Percentiles rank a stretch among this genome's conserved stretches.
phyloP scores from a whole-genome alignment of 306 rosid genomes.

The cucumber (Cucumis sativus) region Cucumber_9930_V3 NC_026659.2:7235001-7235500 shows the following conservation, averaged over 20 bases:
- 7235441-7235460: conserved; percentile 16
- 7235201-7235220: not conserved
- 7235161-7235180: not conserved
- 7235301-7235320: not conserved
- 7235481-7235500: conserved; percentile 12
- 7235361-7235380: conserved; percentile 7
- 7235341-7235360: conserved; percentile 36
- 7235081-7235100: not conserved
- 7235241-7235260: not conserved
- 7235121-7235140: not conserved
- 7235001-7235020: not conserved
- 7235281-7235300: not conserved
- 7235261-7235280: not conserved
- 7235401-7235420: not conserved
- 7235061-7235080: not conserved
- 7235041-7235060: not conserved
- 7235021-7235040: not conserved
- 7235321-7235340: conserved; percentile 62
- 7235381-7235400: conserved; percentile 60
- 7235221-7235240: conserved; percentile 6
- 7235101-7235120: not conserved
- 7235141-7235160: not conserved
- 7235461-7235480: not conserved
- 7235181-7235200: not conserved
- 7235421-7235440: conserved; percentile 15